These are phyloP conservation scores for Marasmius fiardii DNA, from an alignment of 1,284 basidiomycete species.

Conservation along the genomic window DNA sequence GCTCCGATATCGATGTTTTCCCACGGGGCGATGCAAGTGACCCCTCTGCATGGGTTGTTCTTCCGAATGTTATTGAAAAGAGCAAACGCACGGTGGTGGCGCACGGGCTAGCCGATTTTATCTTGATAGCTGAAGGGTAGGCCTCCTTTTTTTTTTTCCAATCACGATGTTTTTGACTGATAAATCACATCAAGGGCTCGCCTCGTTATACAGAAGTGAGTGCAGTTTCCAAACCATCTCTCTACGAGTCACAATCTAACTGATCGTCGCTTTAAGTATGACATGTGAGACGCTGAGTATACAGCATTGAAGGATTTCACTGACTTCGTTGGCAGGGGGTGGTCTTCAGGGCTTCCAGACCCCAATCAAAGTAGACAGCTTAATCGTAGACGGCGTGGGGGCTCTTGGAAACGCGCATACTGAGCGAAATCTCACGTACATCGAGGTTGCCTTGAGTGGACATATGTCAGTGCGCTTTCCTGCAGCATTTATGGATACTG, in stretches of 20 bases:
- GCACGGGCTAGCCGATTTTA: constrained; percentile 71
- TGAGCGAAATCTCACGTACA: constrained; percentile 66
- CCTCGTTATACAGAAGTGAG: constrained; percentile 67
- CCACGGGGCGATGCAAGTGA: constrained; percentile 54
- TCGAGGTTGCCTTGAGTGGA: constrained; percentile 62
- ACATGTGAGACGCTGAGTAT: constrained; percentile 45
- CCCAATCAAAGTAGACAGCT: constrained; percentile 59
- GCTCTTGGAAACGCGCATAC: constrained; percentile 59
- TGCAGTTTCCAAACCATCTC: constrained; percentile 2
- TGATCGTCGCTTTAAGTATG: constrained; percentile 42
- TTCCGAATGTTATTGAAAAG: constrained; percentile 75
- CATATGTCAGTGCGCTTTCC: constrained; percentile 52
- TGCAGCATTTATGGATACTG: not conserved
- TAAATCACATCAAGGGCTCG: constrained; percentile 39
- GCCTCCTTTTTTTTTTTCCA: constrained; percentile 17
- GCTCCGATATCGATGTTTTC: constrained; percentile 60
- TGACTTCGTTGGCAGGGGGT: constrained; percentile 38
- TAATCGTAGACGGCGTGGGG: constrained; percentile 67
- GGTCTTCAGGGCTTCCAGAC: constrained; percentile 72
- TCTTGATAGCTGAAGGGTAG: constrained; percentile 70
- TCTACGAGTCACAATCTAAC: not conserved
- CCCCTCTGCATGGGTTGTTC: constrained; percentile 59
- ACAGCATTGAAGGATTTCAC: too few species aligned
- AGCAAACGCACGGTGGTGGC: constrained; percentile 65
- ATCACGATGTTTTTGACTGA: not conserved